phyloP scores from a whole-genome alignment of 441 rosid genomes.

The Pelargonium cotyledonis region DNA sequence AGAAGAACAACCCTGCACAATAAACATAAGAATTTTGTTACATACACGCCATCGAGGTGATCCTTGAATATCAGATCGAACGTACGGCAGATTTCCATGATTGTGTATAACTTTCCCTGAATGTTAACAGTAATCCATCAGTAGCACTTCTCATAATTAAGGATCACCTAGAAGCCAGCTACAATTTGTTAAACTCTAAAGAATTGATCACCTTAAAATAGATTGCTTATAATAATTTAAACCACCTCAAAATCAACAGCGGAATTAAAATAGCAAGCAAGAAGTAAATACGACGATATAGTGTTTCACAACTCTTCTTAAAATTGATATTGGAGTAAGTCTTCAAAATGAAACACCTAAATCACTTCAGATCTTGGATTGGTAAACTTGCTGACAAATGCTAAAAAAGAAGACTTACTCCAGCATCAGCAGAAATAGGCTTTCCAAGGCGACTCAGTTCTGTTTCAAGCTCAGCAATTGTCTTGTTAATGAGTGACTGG shows the following conservation, averaged over 20 bases:
- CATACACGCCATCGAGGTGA: conserved; percentile 97
- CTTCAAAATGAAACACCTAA: no score
- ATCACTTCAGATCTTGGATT: no score
- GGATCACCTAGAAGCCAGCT: no score
- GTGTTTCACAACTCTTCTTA: no score
- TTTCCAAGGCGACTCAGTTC: conserved; percentile 94
- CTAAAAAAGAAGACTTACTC: conserved; percentile 40
- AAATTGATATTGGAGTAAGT: no score
- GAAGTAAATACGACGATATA: no score
- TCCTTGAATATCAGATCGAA: conserved; percentile 97
- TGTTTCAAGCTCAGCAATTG: conserved; percentile 86
- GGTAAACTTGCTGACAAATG: no score
- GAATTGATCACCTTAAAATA: no score
- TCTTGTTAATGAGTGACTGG: conserved; percentile 84
- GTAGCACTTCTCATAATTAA: not conserved
- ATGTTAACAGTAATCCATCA: not conserved
- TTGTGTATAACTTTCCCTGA: conserved; percentile 92
- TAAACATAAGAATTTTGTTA: conserved; percentile 12
- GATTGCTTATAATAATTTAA: no score
- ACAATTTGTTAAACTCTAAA: no score
- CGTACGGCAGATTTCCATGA: conserved; percentile 86
- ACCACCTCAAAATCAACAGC: no score
- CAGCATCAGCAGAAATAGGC: conserved; percentile 90
- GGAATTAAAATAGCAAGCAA: no score
- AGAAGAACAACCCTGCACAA: conserved; percentile 8